Conservation (phyloP, 2,329 filamentous ascomycete species). For the Lachnellula suecica region DNA sequence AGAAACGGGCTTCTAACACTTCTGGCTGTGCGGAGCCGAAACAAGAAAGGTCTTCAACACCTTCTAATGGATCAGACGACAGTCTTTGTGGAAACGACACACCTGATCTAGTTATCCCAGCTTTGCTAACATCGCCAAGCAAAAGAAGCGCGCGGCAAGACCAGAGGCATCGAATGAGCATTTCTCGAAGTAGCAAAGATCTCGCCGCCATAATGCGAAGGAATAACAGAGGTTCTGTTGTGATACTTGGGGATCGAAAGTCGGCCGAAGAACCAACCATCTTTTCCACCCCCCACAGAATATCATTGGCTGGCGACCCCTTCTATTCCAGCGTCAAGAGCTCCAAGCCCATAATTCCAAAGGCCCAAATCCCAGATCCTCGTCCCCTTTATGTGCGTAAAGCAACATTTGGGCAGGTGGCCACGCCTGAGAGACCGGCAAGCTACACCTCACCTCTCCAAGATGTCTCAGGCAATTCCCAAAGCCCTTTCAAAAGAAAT, state of each 20-base stretch:
- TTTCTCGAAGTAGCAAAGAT: constrained; percentile 7
- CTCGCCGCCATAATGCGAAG: constrained; percentile 13
- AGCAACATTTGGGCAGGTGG: constrained; percentile 25
- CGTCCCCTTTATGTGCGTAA: constrained; percentile 26
- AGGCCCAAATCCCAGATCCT: constrained; percentile 9
- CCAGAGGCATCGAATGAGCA: constrained; percentile 11
- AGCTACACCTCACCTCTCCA: constrained; percentile 18
- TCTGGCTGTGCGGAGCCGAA: constrained; percentile 1
- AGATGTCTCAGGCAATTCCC: constrained; percentile 23
- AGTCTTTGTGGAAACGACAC: constrained; percentile 22
- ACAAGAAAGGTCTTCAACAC: constrained; percentile 11
- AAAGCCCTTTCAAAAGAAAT: constrained; percentile 7
- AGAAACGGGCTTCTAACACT: constrained; percentile 10
- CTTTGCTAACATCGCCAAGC: constrained; percentile 25
- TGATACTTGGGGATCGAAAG: constrained; percentile 3
- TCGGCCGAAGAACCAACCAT: constrained; percentile 1
- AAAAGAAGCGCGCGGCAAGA: constrained; percentile 13
- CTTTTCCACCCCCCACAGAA: constrained; percentile 5
- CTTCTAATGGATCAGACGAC: constrained; percentile 22
- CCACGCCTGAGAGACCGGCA: constrained; percentile 9
- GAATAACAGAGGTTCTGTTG: constrained; percentile 11
- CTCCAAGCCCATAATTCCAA: constrained; percentile 16
- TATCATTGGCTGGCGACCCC: constrained; percentile 21
- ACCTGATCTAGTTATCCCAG: constrained; percentile 22
- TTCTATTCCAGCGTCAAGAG: constrained; percentile 23